Evolutionary conservation across 78 protist species (phyloP).

Genomic region (Polysphondylium violaceum): DNA sequence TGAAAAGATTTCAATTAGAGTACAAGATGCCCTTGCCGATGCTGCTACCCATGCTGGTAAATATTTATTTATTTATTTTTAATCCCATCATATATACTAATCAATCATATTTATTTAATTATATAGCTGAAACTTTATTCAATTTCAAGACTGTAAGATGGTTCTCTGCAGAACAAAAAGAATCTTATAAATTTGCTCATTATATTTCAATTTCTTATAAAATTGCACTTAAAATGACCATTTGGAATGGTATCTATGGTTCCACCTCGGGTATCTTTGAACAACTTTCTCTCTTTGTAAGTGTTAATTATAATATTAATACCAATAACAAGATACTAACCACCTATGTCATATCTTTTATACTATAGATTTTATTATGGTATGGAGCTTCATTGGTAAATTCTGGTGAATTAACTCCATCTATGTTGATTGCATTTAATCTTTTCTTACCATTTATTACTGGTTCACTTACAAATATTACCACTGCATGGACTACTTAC

Average conservation of each 20-base stretch:
- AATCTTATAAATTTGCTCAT: neutral
- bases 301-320: neutral
- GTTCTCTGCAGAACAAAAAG: slow-evolving; percentile 78
- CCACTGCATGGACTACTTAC: slow-evolving; percentile 49
- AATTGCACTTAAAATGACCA: slow-evolving; percentile 56
- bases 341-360: neutral
- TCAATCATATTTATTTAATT: too few relatives aligned
- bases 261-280: slow-evolving; percentile 56
- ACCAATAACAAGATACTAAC: neutral
- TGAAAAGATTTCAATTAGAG: slow-evolving; percentile 38
- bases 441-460: slow-evolving; percentile 81
- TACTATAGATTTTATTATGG: slow-evolving; percentile 62
- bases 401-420: slow-evolving; percentile 62
- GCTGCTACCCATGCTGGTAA: slow-evolving; percentile 58
- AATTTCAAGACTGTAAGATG: slow-evolving; percentile 87
- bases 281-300: slow-evolving; percentile 50
- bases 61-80: too few relatives aligned
- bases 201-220: slow-evolving; percentile 26
- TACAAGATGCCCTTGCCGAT: slow-evolving; percentile 87
- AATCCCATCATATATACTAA: too few relatives aligned
- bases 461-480: slow-evolving; percentile 11
- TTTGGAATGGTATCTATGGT: slow-evolving; percentile 59
- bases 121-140: slow-evolving; percentile 64
- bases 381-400: slow-evolving; percentile 87
- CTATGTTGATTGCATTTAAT: slow-evolving; percentile 81